Base-by-base conservation (phyloP, 257 asterid species). In the Solanum pennellii region DNA sequence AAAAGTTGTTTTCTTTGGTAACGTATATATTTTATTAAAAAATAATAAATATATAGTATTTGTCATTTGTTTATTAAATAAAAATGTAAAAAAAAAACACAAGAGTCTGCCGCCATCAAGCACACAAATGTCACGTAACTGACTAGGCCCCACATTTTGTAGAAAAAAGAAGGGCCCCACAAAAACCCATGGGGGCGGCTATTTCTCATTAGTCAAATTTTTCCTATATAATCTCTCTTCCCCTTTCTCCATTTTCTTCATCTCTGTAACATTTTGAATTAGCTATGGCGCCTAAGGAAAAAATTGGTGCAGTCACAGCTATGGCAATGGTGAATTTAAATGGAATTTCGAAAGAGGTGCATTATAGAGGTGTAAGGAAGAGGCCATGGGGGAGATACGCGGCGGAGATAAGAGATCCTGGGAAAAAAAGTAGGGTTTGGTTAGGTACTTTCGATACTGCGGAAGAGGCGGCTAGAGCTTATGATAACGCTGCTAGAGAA, bases 361-460 rank as follows among this genome's bases (percentile, higher is more conserved):
- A 90, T 83, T 94, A 86, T 27, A 94, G 97, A 2, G 97, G 97
- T 0, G 97, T 94, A 1, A 75, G 97, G 35, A 90, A 90, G 92
- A 49, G 97, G 87, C 94, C 95, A 0, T 93, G 95, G 97, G 95
- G 97, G 1, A 85, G 95, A 18, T 94, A 90, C 82, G 95, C 94
- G 20, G 93, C 94, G 12, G 97, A 94, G 88, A 94, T 93, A 83
- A 89, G 95, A 59, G 97, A 94, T 88, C 95, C 97, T 14, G 87
- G 69, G 15, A 93, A 90, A 86, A 93, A 90, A 69, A 71, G 89
- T 86, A 92, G 97, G 75, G 95, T 94, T 2, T 94, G 97, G 95
- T 88, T 94, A 2, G 97, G 95, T 2, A 94, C 97, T 0, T 93
- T 92, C 88, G 95, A 93, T 82, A 92, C 95, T 52, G 94, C 95